Evolutionary conservation across 148 eudicot species (phyloP).

Genomic region (Cornus florida): DNA sequence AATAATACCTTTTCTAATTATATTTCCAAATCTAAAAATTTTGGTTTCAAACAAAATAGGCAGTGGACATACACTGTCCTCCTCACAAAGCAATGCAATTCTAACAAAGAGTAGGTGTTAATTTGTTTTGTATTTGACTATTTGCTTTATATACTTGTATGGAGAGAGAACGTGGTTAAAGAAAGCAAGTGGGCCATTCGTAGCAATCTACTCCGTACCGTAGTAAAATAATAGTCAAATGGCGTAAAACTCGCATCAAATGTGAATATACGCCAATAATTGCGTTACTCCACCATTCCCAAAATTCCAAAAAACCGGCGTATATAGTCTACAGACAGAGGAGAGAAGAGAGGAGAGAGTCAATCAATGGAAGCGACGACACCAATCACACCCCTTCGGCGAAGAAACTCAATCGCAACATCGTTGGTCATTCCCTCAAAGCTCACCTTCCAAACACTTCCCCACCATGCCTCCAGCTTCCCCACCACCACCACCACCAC

Average conservation of each 20-base stretch:
- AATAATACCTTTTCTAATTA: too few species aligned
- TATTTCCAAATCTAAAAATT: too few species aligned
- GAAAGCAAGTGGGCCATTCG: too few species aligned
- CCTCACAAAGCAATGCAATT: background rate
- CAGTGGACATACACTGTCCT: background rate
- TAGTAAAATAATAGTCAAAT: too few species aligned
- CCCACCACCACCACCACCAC: background rate
- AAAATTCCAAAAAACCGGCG: background rate
- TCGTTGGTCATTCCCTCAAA: conserved; percentile 17
- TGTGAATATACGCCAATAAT: conserved; percentile 7
- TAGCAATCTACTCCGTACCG: too few species aligned
- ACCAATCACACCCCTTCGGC: conserved; percentile 17
- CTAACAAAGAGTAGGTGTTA: too few species aligned
- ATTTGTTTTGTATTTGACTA: too few species aligned
- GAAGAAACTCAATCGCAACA: conserved; percentile 31
- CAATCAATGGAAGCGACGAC: background rate
- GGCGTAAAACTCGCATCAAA: background rate
- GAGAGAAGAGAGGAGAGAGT: background rate
- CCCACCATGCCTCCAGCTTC: conserved; percentile 2
- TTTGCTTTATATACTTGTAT: too few species aligned
- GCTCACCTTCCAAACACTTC: conserved; percentile 8
- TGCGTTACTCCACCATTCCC: conserved; percentile 4
- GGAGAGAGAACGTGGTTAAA: too few species aligned
- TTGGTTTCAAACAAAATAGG: too few species aligned
- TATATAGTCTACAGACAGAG: too few species aligned